Evolutionary conservation across 208 protist species (phyloP).

Genomic region (Angomonas ambiguus): DNA sequence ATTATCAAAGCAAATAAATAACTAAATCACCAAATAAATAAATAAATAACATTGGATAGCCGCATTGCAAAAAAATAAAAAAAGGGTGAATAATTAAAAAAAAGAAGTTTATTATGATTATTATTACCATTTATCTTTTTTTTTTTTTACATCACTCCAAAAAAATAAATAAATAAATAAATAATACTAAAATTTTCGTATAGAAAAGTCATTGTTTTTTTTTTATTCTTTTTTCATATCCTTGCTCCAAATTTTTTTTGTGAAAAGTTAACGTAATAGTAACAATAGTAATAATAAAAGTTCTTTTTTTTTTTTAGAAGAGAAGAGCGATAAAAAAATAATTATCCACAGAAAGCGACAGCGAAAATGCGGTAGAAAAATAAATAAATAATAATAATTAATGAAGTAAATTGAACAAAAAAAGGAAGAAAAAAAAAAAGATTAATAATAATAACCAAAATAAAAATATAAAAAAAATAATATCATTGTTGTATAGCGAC

Average conservation of each 20-base stretch:
- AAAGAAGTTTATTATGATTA: neutral
- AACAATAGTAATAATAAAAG: neutral
- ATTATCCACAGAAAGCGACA: too few species aligned
- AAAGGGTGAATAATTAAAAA: constrained; percentile 2
- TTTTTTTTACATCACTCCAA: neutral
- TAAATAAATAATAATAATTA: too few species aligned
- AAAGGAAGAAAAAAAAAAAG: too few species aligned
- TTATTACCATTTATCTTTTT: neutral
- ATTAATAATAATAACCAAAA: too few species aligned
- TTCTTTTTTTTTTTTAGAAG: too few species aligned
- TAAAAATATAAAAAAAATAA: too few species aligned
- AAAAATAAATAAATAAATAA: neutral
- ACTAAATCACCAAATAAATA: neutral
- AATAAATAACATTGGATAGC: constrained; percentile 3
- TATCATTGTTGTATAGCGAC: too few species aligned
- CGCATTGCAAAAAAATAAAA: neutral
- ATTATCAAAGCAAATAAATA: neutral
- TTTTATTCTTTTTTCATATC: neutral
- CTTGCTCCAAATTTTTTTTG: too few species aligned
- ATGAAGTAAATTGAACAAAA: too few species aligned
- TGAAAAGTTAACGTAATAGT: neutral
- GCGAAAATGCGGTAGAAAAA: too few species aligned
- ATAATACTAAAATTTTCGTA: neutral
- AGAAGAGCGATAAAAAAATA: too few species aligned
- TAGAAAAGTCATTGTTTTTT: neutral